Percentiles rank a stretch among this genome's conserved stretches.
These are phyloP conservation scores for Bretschneidera sinensis DNA, from an alignment of 345 rosid species.

Conservation along the genomic window DNA sequence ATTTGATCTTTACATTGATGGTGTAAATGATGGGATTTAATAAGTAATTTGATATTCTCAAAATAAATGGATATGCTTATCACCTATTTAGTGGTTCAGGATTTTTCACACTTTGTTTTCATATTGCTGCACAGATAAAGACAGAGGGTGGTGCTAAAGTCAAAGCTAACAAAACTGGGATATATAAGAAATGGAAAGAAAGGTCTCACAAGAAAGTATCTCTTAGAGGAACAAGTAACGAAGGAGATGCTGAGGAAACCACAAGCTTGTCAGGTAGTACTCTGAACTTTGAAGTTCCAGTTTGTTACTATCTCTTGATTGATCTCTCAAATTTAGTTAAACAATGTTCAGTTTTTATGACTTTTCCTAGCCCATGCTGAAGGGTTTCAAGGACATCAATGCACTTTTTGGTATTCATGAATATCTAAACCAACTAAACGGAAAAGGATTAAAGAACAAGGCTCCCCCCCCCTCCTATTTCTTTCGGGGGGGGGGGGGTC, in stretches of 20 bases:
- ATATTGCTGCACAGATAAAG: conserved; percentile 45
- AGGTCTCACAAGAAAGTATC: conserved; percentile 57
- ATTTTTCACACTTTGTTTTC: neutral
- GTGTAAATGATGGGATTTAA: neutral
- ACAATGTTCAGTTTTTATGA: neutral
- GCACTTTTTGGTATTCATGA: no score
- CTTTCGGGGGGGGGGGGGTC: no score
- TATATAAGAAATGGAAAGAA: conserved; percentile 92
- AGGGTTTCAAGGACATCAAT: no score
- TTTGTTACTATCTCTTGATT: neutral
- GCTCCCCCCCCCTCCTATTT: no score
- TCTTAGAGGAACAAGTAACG: conserved; percentile 39
- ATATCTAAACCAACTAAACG: no score
- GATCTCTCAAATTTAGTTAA: neutral
- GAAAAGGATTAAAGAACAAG: no score
- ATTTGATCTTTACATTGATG: neutral
- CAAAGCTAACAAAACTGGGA: conserved; percentile 63
- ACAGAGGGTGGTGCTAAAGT: conserved; percentile 91
- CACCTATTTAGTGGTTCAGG: neutral
- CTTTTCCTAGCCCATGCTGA: no score
- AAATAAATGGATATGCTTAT: neutral
- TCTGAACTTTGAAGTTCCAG: conserved; percentile 1
- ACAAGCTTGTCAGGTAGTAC: conserved; percentile 45
- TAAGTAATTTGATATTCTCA: neutral
- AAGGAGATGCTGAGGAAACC: conserved; percentile 37